Evolutionary conservation across 768 basidiomycete species (phyloP), one percentile per base, ranked within the genome.

Genomic region (Lactifluus echinatus): DNA sequence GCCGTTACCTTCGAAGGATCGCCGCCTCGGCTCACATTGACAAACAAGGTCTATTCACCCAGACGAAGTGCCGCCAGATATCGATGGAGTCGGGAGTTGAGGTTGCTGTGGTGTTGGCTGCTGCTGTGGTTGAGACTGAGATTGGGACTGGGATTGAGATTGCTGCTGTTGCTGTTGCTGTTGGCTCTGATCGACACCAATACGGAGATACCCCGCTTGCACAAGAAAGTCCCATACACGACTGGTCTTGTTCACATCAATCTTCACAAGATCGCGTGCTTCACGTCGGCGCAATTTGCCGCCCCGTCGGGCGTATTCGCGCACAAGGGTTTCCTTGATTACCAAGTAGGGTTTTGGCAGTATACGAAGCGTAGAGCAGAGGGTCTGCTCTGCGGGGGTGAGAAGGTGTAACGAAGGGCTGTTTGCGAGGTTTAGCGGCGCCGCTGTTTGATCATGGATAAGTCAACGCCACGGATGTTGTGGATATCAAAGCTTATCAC

Each of bases 281-380:
- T 96, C 93, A 52, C 93, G 78, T 29, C 89, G 80, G 48, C 89
- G 87, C 43, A 97, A 77, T 68, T 89, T 88, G 11, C 94, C 94
- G 21, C 89, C 87, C 53, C 93, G 77, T 26, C 92, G 79, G 1
- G 90, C 91, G 65, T 92, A 96, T 74, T 98, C 95, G 31, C 93
- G 82, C 29, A 99, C 85, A 40, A 96, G 81, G 4, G 88, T 91
- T 70, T 96, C 93, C 69, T 99, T 99, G 73, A 98, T 89, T 59
- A 89, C 83, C 50, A 99, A 83, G 69, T 96, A 99, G 0, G 96
- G 93, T 66, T 92, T 91, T 0, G 96, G 95, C 19, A 96, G 78
- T 56, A 99, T 93, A 6, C 93, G 87, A 29, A 98, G 78, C 54
- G 82, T 79, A 2, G 92, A 89, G 68, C 96, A 97, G 21, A 98